Conservation (phyloP, 768 basidiomycete species). For the Lenzites betulinus region DNA sequence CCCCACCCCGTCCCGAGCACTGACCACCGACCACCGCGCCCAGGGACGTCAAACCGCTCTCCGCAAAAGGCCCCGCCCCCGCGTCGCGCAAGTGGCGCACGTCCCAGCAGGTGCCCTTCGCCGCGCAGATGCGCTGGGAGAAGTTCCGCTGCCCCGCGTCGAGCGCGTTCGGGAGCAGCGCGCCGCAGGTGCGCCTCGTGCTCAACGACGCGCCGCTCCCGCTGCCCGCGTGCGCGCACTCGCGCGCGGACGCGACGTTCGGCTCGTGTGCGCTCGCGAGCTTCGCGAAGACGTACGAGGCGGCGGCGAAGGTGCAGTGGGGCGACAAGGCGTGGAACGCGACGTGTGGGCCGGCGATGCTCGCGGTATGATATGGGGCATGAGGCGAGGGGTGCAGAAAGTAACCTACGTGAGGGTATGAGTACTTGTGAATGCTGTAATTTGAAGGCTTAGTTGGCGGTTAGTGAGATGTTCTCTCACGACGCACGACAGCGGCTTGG, state of each 20-base stretch:
- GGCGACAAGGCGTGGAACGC: conserved; percentile 39
- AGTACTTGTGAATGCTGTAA: not conserved
- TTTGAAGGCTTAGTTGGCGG: not conserved
- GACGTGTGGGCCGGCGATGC: conserved; percentile 32
- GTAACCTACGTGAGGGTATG: not conserved
- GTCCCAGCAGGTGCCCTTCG: conserved; percentile 45
- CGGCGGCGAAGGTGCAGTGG: conserved; percentile 32
- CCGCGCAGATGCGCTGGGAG: conserved; percentile 47
- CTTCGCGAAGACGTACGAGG: conserved; percentile 36
- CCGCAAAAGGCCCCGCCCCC: conserved; percentile 29
- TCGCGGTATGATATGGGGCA: not conserved
- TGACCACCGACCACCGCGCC: conserved; percentile 1
- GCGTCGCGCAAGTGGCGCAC: conserved; percentile 40
- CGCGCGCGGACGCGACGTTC: conserved; percentile 30
- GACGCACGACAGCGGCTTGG: no score
- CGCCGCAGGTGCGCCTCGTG: conserved; percentile 43
- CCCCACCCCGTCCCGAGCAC: no score
- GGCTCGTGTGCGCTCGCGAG: conserved; percentile 42
- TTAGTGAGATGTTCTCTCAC: not conserved
- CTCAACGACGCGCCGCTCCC: conserved; percentile 45
- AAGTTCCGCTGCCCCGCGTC: conserved; percentile 39
- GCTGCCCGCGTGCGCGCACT: conserved; percentile 36
- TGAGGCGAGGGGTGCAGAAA: not conserved
- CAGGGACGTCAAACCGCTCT: conserved; percentile 39
- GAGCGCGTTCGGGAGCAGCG: conserved; percentile 23